phyloP scores from a whole-genome alignment of 371 early-diverging fungal genomes.

The Mucor plumbeus region DNA sequence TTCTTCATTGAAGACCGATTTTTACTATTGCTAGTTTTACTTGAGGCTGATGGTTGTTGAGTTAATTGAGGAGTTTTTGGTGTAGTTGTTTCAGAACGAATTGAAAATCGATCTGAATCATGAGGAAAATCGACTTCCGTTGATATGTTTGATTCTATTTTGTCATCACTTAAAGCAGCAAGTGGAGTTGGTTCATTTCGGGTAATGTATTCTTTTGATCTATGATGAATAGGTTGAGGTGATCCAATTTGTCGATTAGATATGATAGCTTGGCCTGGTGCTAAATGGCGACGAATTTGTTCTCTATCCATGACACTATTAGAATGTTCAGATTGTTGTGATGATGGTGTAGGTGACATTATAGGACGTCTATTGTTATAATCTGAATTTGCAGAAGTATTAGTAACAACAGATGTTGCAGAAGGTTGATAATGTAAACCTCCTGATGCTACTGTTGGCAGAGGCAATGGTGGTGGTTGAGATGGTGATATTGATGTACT shows the following conservation, averaged over 20 bases:
- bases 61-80: neutral
- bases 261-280: conserved; percentile 23
- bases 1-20: conserved; percentile 18
- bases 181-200: neutral
- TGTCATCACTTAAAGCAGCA: neutral
- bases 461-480: too few relatives aligned
- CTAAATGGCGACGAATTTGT: conserved; percentile 29
- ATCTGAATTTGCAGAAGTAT: neutral
- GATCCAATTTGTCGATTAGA: conserved; percentile 5
- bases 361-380: neutral
- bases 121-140: conserved; percentile 27
- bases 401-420: neutral
- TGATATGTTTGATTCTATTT: neutral
- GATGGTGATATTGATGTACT: neutral
- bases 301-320: conserved; percentile 24
- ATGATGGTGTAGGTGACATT: conserved; percentile 7
- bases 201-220: conserved; percentile 5
- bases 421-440: neutral
- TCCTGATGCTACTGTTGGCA: neutral
- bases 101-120: conserved; percentile 33
- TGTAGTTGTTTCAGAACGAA: conserved; percentile 17
- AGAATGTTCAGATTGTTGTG: conserved; percentile 2
- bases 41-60: neutral
- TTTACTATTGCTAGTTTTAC: neutral
- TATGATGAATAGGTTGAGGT: neutral